phyloP scores from a whole-genome alignment of 106 monocot genomes.

The Dendrobium nobile region DNA sequence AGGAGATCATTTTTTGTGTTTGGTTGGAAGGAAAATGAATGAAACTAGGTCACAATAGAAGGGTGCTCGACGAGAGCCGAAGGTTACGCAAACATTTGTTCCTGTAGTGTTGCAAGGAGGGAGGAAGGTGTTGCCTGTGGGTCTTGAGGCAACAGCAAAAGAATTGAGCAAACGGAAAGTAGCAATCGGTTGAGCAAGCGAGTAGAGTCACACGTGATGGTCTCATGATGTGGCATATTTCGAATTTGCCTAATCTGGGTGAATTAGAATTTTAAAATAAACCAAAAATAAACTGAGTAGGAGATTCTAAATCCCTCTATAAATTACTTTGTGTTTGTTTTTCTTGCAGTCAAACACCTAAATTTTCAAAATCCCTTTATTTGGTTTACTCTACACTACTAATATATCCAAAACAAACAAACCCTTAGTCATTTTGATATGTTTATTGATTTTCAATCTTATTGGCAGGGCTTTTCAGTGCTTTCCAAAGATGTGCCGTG shows the following conservation, averaged over 20 bases:
- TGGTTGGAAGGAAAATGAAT: not conserved
- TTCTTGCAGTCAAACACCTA: not conserved
- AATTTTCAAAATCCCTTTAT: not conserved
- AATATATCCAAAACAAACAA: not conserved
- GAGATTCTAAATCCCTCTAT: no score
- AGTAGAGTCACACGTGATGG: no score
- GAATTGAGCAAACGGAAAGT: no score
- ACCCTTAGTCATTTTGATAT: not conserved
- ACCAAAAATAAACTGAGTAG: no score
- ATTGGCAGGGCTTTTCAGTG: slow-evolving; percentile 54
- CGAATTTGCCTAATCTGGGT: not conserved
- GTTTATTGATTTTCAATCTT: not conserved
- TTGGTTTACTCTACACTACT: not conserved
- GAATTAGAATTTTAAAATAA: no score
- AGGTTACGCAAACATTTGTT: not conserved
- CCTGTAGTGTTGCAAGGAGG: not conserved
- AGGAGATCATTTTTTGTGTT: no score
- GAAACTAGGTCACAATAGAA: not conserved
- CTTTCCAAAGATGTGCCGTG: slow-evolving; percentile 47
- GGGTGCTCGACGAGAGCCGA: not conserved
- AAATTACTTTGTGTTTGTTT: not conserved
- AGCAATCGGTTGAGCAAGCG: no score
- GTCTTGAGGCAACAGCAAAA: not conserved
- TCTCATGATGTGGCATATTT: not conserved
- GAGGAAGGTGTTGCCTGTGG: not conserved